Base-by-base conservation (phyloP, 352 stramenopile genomes). In the Lagenidium giganteum region DNA sequence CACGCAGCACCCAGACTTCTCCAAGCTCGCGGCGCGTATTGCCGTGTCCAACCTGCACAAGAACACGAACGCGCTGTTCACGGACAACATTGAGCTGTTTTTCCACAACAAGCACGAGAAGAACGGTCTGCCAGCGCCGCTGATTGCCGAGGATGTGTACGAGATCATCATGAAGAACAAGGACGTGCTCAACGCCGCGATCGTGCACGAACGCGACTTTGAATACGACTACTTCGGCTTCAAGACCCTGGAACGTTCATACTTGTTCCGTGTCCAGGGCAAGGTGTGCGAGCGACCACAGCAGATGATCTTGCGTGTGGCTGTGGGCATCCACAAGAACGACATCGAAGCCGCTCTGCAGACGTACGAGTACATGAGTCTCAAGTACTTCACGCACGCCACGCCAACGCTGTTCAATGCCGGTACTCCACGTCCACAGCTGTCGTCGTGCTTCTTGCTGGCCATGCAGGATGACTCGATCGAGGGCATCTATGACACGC, bases 221-320 rank as follows among this genome's bases (percentile, higher is more conserved):
- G 94, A 98, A 49, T 99, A 98, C 57, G 84, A 95, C 60, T 99
- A 98, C 68, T 99, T 99, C 73, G 97, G 96, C 24, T 98, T 99
- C 73, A 99, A 99, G 69, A 99, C 97, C 8, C 74, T 99, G 5
- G 95, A 99, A 64, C 87, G 96, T 37, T 89, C 74, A 11, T 99
- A 99, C 58, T 70, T 99, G 13, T 86, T 99, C 38, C 96, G 96
- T 45, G 75, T 98, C 8, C 61, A 98, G 59, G 95, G 90, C 32
- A 86, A 93, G 43, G 96, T 99, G 50, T 83, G 85, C 27, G 97
- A 99, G 66, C 87, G 97, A 4, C 97, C 97, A 2, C 97, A 99
- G 77, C 95, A 99, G 57, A 98, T 99, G 92, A 89, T 98, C 49
- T 97, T 99, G 93, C 94, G 97, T 28, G 96, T 99, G 22, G 73